Conservation (phyloP, 495 filamentous ascomycete species). For the Penicillium coprophilum region DNA sequence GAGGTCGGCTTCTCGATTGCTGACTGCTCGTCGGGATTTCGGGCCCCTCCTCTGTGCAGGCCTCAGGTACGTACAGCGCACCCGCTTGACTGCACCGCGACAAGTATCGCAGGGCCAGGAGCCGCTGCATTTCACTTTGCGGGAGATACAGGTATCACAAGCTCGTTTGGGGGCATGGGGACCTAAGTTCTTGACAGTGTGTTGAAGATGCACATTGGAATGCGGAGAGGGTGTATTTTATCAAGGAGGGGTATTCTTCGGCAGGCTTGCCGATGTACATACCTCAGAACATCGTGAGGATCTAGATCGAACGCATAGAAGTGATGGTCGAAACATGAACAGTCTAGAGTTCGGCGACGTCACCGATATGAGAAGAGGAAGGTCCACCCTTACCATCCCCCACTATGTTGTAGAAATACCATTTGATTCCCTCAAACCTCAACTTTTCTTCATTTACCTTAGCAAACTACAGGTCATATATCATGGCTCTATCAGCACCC, state of each 20-base stretch:
- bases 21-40: conserved; percentile 22
- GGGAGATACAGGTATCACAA: conserved; percentile 34
- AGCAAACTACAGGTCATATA: neutral
- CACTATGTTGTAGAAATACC: neutral
- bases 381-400: conserved; percentile 16
- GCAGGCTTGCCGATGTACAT: conserved; percentile 1
- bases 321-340: neutral
- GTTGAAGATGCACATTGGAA: neutral
- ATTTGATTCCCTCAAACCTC: neutral
- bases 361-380: conserved; percentile 7
- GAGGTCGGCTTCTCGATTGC: neutral
- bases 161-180: conserved; percentile 32
- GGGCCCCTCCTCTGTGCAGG: conserved; percentile 32
- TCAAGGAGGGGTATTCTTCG: neutral
- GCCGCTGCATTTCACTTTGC: conserved; percentile 37
- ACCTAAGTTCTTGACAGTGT: neutral
- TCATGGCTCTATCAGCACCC: conserved; percentile 37
- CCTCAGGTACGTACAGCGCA: conserved; percentile 33
- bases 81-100: conserved; percentile 17
- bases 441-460: neutral
- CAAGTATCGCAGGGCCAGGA: conserved; percentile 35
- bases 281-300: neutral
- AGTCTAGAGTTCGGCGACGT: neutral
- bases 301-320: neutral
- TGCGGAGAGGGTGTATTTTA: conserved; percentile 6